A percentile compares a stretch with the other conserved stretches of the same genome.
phyloP scores from a whole-genome alignment of 371 early-diverging fungal genomes.

The Mortierella sp. region DNA sequence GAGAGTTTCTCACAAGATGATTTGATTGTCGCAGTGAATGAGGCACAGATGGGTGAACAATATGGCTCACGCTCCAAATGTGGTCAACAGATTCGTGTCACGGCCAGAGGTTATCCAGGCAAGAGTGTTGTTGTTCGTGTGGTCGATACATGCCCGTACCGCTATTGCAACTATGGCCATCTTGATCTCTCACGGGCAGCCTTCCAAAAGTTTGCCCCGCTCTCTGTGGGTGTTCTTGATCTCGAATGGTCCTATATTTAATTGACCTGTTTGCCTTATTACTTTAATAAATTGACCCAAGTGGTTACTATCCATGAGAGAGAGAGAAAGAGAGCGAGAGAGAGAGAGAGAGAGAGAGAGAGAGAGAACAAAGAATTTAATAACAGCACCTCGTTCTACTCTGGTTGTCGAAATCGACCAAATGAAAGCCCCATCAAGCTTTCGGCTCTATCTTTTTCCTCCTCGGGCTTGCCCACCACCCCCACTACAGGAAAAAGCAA shows the following conservation, averaged over 20 bases:
- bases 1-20: slow-evolving; percentile 24
- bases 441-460: no score
- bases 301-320: no score
- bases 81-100: slow-evolving; percentile 28
- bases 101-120: slow-evolving; percentile 7
- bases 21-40: slow-evolving; percentile 34
- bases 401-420: no score
- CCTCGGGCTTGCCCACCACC: no score
- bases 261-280: no score
- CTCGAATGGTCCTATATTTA: slow-evolving; percentile 43
- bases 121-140: slow-evolving; percentile 13
- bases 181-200: slow-evolving; percentile 42
- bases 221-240: slow-evolving; percentile 31
- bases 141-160: slow-evolving; percentile 33
- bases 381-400: no score
- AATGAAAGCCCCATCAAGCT: no score
- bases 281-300: no score
- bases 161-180: slow-evolving; percentile 36
- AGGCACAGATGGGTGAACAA: slow-evolving; percentile 26
- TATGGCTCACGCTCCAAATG: slow-evolving; percentile 19
- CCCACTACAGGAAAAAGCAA: no score
- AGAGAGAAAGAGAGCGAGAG: no score
- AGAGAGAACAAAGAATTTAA: no score
- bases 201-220: slow-evolving; percentile 36
- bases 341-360: no score